Evolutionary conservation across 2,329 filamentous ascomycete species (phyloP), one percentile per base, ranked within the genome.

Genomic region (Cercospora sp.): DNA sequence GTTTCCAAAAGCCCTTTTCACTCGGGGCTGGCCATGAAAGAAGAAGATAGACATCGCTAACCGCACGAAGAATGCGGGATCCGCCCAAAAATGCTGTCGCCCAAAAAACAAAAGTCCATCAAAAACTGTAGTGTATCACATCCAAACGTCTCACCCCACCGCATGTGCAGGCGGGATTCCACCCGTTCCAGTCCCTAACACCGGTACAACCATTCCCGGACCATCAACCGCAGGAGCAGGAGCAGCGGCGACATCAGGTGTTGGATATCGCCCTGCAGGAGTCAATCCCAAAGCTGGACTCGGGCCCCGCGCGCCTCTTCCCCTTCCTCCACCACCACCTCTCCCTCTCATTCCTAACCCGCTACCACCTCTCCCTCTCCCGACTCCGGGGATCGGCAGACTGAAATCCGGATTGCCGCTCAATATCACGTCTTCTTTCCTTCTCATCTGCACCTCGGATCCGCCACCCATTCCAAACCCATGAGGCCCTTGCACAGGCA

Each of bases 401-500:
- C 90, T 86, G 80, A 97, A 97, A 78, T 97, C 93, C 0, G 94
- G 93, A 75, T 97, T 97, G 55, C 84, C 88, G 74, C 89, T 89
- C 68, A 97, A 83, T 45, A 97, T 82, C 60, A 93, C 85, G 73
- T 96, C 92, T 73, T 90, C 88, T 68, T 87, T 86, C 73, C 76
- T 78, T 73, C 69, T 77, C 75, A 73, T 78, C 70, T 51, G 53
- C 5, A 9, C 53, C 16, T 58, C 53, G 6, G 63, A 53, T 58
- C 26, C 23, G 28, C 53, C 53, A 30, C n/a, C 53, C 13, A 33
- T 28, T 23, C 70, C 68, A 66, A 57, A 68, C 70, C 70, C 45
- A 5, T 61, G 69, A 18, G 66, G 61, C 63, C 75, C 79, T 55
- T 84, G 82, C 31, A 84, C 67, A n/a, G 69, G 62, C 51, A 57